phyloP scores from a whole-genome alignment of 2,329 filamentous ascomycete genomes.

The Pseudogymnoascus sp. region DNA sequence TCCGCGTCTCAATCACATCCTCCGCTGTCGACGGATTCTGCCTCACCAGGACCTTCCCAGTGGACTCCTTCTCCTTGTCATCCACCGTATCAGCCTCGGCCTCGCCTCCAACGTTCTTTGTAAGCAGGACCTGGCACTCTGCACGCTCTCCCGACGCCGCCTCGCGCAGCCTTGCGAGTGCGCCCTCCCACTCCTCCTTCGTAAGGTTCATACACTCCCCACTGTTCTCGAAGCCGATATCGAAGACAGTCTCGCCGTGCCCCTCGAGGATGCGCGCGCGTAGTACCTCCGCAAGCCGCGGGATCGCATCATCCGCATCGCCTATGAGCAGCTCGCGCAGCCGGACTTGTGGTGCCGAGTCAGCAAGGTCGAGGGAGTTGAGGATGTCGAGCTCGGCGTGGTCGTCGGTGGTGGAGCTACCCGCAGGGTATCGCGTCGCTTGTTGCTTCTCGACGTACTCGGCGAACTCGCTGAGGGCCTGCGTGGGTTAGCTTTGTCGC shows the following conservation, averaged over 20 bases:
- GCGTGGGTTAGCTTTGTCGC: not conserved
- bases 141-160: constrained; percentile 60
- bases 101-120: constrained; percentile 78
- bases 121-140: constrained; percentile 74
- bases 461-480: constrained; percentile 89
- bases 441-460: constrained; percentile 97
- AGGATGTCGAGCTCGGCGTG: constrained; percentile 88
- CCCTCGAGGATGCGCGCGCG: constrained; percentile 69
- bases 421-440: constrained; percentile 53
- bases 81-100: constrained; percentile 59
- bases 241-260: constrained; percentile 82
- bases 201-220: constrained; percentile 76
- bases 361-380: constrained; percentile 66
- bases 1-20: constrained; percentile 87
- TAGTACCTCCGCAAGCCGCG: constrained; percentile 58
- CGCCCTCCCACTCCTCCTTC: constrained; percentile 65
- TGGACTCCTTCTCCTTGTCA: constrained; percentile 63
- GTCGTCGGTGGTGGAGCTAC: constrained; percentile 42
- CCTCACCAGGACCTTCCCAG: constrained; percentile 80
- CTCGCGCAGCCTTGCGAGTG: constrained; percentile 55
- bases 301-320: constrained; percentile 50
- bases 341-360: constrained; percentile 57
- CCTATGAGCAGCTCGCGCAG: constrained; percentile 71
- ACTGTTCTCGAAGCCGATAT: constrained; percentile 84
- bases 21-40: constrained; percentile 66